Evolutionary conservation across 257 asterid genomes (phyloP), one percentile per base, ranked within the genome.

Genomic region (Paraleonurus japonicus): DNA sequence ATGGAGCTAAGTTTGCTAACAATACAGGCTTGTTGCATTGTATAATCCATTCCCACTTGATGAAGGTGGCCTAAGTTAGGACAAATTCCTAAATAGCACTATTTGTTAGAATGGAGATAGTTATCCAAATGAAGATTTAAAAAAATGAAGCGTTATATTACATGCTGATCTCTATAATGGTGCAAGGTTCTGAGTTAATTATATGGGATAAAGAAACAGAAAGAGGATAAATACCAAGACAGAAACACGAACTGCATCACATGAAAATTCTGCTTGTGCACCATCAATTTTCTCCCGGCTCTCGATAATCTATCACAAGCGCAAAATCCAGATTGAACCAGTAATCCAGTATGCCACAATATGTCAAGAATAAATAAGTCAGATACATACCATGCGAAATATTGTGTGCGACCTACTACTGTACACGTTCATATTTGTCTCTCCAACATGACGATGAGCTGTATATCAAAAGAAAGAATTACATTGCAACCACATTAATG

Each of bases 221-320:
- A 67, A 28, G 70, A 76, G 33, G 66, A 69, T 67, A 54, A 73
- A 69, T 94, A 94, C 99, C 97, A 94, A 83, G 82, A 88, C 93
- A 50, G 99, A 94, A 71, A 94, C 99, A 67, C 99, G 99, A 78
- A 94, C 97, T 61, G 99, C 99, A 84, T 94, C 99, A 83, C 96
- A 94, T 68, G 96, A 85, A 71, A 79, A 74, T 13, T 83, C 90
- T 70, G 81, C 78, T 71, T 78, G 87, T 22, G 80, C 59, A 51
- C 80, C 95, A 65, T 79, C 96, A 57, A 81, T 74, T 85, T 79
- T 94, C 81, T 88, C 96, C 88, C 93, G 85, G 83, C 99, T 94
- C 90, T 94, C 98, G 39, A 94, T 85, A 65, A 94, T 91, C 99
- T 94, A 62, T 50, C 43, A 51, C 61, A 41, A 59, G 75, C 45